Evolutionary conservation across 257 asterid species (phyloP), one percentile per base, ranked within the genome.

Genomic region (Thymus quinquecostatus): DNA sequence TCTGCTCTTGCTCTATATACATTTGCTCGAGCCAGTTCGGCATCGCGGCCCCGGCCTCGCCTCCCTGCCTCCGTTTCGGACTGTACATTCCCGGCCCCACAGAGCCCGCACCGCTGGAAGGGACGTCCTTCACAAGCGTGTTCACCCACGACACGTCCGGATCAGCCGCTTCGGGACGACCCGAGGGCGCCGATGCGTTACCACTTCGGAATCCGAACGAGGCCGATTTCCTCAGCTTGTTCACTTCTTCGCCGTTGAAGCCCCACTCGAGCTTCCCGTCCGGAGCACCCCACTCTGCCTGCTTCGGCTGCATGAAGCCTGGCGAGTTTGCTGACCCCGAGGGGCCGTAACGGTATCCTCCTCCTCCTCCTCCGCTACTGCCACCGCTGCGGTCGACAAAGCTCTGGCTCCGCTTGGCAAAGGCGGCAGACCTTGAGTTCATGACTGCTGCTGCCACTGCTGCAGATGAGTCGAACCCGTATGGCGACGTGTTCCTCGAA

Each of bases 1-100:
- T 71, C 81, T 86, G 96, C 89, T 93, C 96, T 78, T 92, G 93
- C 85, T 93, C 98, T 82, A 86, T 83, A 82, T 91, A 89, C 96
- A 91, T 59, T 75, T 91, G 97, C 55, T 93, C 98, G 10, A 87
- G 66, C 97, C 94, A 93, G 0, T 85, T 83, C 28, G 85, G 85
- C 77, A 71, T 44, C 92, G 1, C 13, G 40, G 13, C 33, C 57
- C 10, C 9, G 38, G 45, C 2, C 62, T 57, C 32, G 0, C 1
- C 58, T n/a, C 65, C 59, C 50, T 21, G 50, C 51, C 65, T 44
- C 70, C 44, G 70, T 48, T 53, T 51, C 30, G 71, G 36, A 1
- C 71, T 13, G 65, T 63, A 72, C 13, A 72, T 3, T 65, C 70
- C 64, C 13, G 59, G 53, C 0, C 51, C 71, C 1, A 71, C 82